phyloP scores from a whole-genome alignment of 2,329 filamentous ascomycete genomes.

The Pseudogymnoascus sp. region DNA sequence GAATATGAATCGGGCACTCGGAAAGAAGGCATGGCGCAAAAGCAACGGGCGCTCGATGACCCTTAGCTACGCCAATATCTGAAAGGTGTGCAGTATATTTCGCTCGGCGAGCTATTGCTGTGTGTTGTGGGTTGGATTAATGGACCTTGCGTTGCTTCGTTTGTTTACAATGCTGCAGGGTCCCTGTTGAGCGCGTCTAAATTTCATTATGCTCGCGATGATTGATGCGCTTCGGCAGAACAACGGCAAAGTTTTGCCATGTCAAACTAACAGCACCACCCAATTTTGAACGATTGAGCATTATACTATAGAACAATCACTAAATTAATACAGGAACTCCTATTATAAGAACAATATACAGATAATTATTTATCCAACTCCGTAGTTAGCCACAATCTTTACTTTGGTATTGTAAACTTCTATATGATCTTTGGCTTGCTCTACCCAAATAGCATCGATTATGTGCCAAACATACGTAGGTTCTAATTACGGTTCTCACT shows the following conservation, averaged over 20 bases:
- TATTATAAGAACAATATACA: neutral
- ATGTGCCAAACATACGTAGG: neutral
- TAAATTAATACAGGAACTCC: neutral
- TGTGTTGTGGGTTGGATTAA: neutral
- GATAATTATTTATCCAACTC: neutral
- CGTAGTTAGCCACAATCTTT: neutral
- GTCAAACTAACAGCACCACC: neutral
- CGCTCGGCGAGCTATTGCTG: neutral
- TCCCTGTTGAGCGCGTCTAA: slow-evolving; percentile 1
- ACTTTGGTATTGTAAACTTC: neutral
- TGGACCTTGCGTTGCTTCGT: neutral
- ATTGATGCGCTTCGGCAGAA: slow-evolving; percentile 3
- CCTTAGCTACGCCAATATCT: slow-evolving; percentile 7
- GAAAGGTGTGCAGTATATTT: neutral
- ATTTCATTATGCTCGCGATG: slow-evolving; percentile 2
- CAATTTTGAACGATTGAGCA: neutral
- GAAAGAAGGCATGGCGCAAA: slow-evolving; percentile 16
- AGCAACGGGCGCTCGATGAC: slow-evolving; percentile 1
- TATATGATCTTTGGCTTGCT: neutral
- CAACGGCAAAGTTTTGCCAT: neutral
- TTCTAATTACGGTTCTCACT: neutral
- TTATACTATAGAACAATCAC: neutral
- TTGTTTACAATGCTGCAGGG: slow-evolving; percentile 10
- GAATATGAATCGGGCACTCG: slow-evolving; percentile 22
- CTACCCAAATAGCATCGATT: neutral